Conservation (phyloP, 2,329 filamentous ascomycete genomes). For the Xylariaceae sp. region DNA sequence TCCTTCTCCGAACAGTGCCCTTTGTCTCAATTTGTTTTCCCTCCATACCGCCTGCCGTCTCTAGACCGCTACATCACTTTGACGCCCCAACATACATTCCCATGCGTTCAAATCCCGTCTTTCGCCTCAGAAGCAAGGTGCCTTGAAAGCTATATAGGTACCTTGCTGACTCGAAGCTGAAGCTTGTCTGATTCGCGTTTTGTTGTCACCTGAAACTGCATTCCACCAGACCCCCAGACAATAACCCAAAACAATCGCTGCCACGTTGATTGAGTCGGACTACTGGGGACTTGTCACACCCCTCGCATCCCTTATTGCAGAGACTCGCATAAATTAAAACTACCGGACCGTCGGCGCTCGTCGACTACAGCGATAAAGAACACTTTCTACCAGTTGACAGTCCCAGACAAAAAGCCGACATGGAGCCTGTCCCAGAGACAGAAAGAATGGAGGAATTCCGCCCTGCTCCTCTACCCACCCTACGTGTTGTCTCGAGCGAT, state of each 20-base stretch:
- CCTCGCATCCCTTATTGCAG: too few species aligned
- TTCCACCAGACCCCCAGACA: constrained; percentile 18
- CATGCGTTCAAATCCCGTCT: constrained; percentile 7
- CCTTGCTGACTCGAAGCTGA: not conserved
- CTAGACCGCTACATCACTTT: not conserved
- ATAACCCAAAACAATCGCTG: constrained; percentile 13
- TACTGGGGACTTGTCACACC: too few species aligned
- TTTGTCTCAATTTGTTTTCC: constrained; percentile 8
- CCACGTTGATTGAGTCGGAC: constrained; percentile 10
- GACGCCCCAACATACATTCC: not conserved
- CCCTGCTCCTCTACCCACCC: constrained; percentile 49
- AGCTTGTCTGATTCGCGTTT: constrained; percentile 1
- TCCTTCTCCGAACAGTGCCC: constrained; percentile 9
- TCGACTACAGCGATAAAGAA: not conserved
- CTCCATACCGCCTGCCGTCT: constrained; percentile 2
- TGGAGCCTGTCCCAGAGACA: constrained; percentile 65
- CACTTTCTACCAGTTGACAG: not conserved
- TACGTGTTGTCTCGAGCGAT: constrained; percentile 38
- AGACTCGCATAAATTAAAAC: too few species aligned
- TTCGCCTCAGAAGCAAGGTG: constrained; percentile 10
- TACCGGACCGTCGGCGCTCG: too few species aligned
- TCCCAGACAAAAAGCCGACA: constrained; percentile 31
- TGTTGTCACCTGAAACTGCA: constrained; percentile 22
- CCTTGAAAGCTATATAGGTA: not conserved
- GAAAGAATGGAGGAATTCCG: constrained; percentile 64